Conservation (phyloP, 1,284 basidiomycete species). For the Leccinum griseonigrum region DNA sequence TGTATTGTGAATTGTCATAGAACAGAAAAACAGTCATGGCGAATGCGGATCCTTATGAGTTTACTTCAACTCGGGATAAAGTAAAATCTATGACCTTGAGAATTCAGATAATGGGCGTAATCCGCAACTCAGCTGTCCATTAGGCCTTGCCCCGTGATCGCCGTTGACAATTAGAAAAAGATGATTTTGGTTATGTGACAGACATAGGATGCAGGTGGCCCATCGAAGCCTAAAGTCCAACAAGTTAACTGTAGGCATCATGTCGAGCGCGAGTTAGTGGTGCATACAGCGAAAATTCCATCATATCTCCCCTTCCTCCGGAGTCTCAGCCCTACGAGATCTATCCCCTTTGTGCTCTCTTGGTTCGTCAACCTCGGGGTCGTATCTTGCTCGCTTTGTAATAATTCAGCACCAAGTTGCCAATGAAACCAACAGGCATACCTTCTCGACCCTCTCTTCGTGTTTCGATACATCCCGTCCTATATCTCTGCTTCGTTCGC, state of each 20-base stretch:
- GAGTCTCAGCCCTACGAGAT: slow-evolving; percentile 54
- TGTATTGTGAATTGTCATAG: slow-evolving; percentile 1
- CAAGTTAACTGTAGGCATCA: slow-evolving; percentile 1
- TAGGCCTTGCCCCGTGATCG: not conserved
- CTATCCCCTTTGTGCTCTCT: slow-evolving; percentile 41
- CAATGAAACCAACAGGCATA: slow-evolving; percentile 30
- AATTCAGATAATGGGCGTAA: not conserved
- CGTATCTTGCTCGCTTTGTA: slow-evolving; percentile 53
- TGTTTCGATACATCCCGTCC: slow-evolving; percentile 29
- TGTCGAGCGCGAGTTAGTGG: not conserved
- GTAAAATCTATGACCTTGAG: slow-evolving; percentile 1
- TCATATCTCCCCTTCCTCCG: slow-evolving; percentile 81
- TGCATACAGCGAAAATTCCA: slow-evolving; percentile 10
- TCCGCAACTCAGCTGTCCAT: not conserved
- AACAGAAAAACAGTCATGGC: slow-evolving; percentile 1
- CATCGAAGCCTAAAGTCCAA: not conserved
- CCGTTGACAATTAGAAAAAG: slow-evolving; percentile 4
- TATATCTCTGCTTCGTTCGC: slow-evolving; percentile 54
- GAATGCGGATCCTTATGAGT: not conserved
- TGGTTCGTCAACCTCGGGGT: slow-evolving; percentile 41
- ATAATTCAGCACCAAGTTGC: slow-evolving; percentile 5
- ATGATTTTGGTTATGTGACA: not conserved
- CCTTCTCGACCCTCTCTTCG: slow-evolving; percentile 61
- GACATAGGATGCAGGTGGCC: not conserved
- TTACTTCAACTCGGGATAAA: slow-evolving; percentile 10